Percentiles rank a stretch among this genome's conserved stretches.
Conservation (phyloP, 2,329 filamentous ascomycete genomes). For the Ophiostoma fasciatum region DNA sequence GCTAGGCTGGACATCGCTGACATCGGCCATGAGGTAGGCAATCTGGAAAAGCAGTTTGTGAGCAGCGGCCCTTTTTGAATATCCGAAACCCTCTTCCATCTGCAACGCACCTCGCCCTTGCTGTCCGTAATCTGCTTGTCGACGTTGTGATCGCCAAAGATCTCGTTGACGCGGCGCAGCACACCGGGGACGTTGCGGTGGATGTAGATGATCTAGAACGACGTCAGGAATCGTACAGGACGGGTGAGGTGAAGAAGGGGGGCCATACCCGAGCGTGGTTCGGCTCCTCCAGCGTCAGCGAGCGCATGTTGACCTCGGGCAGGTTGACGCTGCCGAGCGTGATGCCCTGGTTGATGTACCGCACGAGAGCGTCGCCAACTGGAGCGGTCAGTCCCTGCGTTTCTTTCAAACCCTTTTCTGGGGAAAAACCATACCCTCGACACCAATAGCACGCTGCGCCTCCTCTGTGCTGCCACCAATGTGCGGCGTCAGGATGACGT, state of each 20-base stretch:
- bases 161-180: slow-evolving; percentile 84
- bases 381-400: slow-evolving; percentile 5
- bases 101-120: slow-evolving; percentile 56
- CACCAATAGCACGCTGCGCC: slow-evolving; percentile 87
- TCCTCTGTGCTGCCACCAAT: slow-evolving; percentile 97
- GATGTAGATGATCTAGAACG: slow-evolving; percentile 61
- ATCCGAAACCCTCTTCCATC: too few species aligned
- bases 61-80: too few species aligned
- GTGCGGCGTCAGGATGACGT: slow-evolving; percentile 90
- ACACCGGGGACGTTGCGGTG: slow-evolving; percentile 96
- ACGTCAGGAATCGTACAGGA: background rate
- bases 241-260: background rate
- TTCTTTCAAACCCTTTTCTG: too few species aligned
- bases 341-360: slow-evolving; percentile 90
- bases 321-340: slow-evolving; percentile 90
- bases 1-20: slow-evolving; percentile 66
- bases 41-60: slow-evolving; percentile 9
- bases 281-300: slow-evolving; percentile 77
- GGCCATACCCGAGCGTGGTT: slow-evolving; percentile 60
- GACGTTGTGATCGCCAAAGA: slow-evolving; percentile 89
- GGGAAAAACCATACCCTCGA: slow-evolving; percentile 62
- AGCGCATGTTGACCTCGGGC: slow-evolving; percentile 84
- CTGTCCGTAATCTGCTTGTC: slow-evolving; percentile 98
- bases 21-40: slow-evolving; percentile 95
- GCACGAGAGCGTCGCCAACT: slow-evolving; percentile 74